Conservation (phyloP, 352 stramenopile species). For the Phytophthora kernoviae region DNA sequence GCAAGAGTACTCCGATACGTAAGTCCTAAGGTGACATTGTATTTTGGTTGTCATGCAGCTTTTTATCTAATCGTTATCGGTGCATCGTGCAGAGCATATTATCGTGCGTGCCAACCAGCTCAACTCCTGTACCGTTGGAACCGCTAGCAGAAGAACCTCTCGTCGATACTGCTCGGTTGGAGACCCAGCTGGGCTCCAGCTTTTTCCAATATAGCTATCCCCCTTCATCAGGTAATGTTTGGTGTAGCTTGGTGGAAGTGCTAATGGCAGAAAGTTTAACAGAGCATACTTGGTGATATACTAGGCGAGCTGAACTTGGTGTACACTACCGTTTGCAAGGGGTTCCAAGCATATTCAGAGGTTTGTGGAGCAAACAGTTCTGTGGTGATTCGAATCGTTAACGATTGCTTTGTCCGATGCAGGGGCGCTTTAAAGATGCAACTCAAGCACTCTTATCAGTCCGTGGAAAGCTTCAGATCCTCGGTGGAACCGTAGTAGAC, state of each 20-base stretch:
- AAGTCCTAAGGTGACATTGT: constrained; percentile 7
- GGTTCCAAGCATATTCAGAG: constrained; percentile 75
- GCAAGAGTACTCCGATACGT: constrained; percentile 67
- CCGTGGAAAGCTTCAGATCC: constrained; percentile 66
- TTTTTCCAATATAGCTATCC: constrained; percentile 71
- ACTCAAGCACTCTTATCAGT: constrained; percentile 58
- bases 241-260: neutral
- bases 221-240: constrained; percentile 24
- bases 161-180: constrained; percentile 48
- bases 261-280: neutral
- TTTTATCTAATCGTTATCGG: neutral
- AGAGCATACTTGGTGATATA: neutral
- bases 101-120: constrained; percentile 40
- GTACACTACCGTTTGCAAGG: constrained; percentile 60
- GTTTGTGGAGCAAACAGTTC: constrained; percentile 26
- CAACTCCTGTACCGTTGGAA: constrained; percentile 27
- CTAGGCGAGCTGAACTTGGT: constrained; percentile 48
- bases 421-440: constrained; percentile 65
- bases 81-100: constrained; percentile 57
- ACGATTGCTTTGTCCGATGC: neutral
- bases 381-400: too few species aligned
- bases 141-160: constrained; percentile 23
- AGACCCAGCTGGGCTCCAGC: constrained; percentile 40
- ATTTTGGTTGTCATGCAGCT: constrained; percentile 10
- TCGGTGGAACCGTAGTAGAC: constrained; percentile 74